Conservation (phyloP, 257 asterid genomes). For the Osmanthus fragrans region DNA sequence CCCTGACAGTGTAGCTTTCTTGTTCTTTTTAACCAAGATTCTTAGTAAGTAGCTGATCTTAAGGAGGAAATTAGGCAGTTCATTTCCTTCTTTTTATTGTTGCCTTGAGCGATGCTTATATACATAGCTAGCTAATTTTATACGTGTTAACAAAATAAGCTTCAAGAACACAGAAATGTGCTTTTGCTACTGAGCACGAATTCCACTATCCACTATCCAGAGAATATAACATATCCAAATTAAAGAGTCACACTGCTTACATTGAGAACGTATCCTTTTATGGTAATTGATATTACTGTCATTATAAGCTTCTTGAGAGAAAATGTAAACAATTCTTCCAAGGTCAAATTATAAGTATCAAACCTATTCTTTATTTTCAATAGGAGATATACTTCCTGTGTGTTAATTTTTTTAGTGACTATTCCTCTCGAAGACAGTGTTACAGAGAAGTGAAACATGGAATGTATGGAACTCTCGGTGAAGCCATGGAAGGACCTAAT, state of each 20-base stretch:
- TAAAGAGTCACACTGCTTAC: not conserved
- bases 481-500: slow-evolving; percentile 69
- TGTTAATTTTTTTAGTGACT: slow-evolving; percentile 4
- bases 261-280: not conserved
- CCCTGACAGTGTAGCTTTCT: not conserved
- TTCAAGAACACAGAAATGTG: not conserved
- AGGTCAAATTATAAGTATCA: not conserved
- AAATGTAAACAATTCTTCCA: too few relatives aligned
- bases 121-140: too few relatives aligned
- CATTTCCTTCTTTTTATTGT: not conserved
- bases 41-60: not conserved
- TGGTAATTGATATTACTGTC: not conserved
- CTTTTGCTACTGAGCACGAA: not conserved
- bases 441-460: slow-evolving; percentile 72
- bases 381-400: slow-evolving; percentile 2
- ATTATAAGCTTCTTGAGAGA: not conserved
- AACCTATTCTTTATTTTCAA: too few relatives aligned
- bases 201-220: not conserved
- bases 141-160: not conserved
- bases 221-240: not conserved
- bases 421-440: slow-evolving; percentile 50
- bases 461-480: slow-evolving; percentile 75
- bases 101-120: not conserved
- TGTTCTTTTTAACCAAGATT: not conserved
- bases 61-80: not conserved